Evolutionary conservation across 208 protist genomes (phyloP).

Genomic region (Crithidia bombi): DNA sequence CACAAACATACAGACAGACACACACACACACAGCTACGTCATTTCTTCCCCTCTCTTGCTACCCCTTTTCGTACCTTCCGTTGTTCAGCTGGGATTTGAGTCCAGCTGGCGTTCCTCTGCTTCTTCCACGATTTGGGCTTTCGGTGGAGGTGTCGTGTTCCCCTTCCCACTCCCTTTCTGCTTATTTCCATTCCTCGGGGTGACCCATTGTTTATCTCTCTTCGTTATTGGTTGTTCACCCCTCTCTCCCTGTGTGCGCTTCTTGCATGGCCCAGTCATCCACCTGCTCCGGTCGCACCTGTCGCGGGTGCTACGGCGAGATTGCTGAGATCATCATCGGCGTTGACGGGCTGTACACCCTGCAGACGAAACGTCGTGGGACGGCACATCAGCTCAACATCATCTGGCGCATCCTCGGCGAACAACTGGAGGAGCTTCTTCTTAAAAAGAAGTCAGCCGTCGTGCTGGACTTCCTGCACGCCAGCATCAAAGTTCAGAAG

Average conservation of each 20-base stretch:
- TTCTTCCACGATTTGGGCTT: no score
- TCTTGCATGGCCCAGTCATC: constrained; percentile 13
- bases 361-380: constrained; percentile 63
- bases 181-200: no score
- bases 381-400: constrained; percentile 59
- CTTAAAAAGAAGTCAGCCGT: constrained; percentile 67
- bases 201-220: no score
- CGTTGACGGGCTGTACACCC: constrained; percentile 57
- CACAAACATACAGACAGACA: background rate
- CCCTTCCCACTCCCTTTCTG: no score
- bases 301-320: constrained; percentile 79
- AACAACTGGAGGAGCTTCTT: constrained; percentile 66
- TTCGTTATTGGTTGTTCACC: background rate
- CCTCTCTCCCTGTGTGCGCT: background rate
- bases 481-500: constrained; percentile 79
- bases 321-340: constrained; percentile 70
- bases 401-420: constrained; percentile 75
- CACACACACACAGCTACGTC: background rate
- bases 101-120: no score
- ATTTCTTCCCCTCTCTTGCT: background rate
- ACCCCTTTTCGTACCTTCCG: no score
- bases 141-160: no score
- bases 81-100: no score
- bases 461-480: constrained; percentile 79
- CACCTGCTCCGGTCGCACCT: constrained; percentile 46